Conservation (phyloP, 2,329 filamentous ascomycete species). For the Talaromyces sp. region DNA sequence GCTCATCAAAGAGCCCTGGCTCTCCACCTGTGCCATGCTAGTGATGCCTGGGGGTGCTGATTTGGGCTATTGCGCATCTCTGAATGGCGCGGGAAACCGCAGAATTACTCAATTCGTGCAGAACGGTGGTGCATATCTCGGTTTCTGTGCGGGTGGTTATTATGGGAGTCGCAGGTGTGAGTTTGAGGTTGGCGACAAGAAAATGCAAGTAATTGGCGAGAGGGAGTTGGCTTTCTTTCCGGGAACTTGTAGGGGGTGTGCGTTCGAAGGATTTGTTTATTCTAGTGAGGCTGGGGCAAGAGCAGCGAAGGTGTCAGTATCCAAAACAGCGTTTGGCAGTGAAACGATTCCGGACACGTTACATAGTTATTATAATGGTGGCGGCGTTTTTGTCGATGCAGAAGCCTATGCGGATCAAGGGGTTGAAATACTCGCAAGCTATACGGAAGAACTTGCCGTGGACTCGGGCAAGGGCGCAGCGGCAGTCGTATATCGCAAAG, state of each 20-base stretch:
- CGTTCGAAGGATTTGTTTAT: slow-evolving; percentile 88
- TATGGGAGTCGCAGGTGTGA: slow-evolving; percentile 80
- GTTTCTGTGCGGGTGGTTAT: slow-evolving; percentile 92
- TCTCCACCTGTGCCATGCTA: slow-evolving; percentile 76
- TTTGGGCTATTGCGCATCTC: slow-evolving; percentile 77
- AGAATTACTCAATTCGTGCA: slow-evolving; percentile 82
- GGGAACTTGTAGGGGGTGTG: slow-evolving; percentile 77
- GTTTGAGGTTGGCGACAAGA: slow-evolving; percentile 80
- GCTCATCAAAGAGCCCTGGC: slow-evolving; percentile 89
- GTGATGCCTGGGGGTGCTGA: slow-evolving; percentile 95
- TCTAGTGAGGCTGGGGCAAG: slow-evolving; percentile 79
- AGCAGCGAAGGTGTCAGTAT: slow-evolving; percentile 65
- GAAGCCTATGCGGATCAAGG: slow-evolving; percentile 58
- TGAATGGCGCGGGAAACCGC: slow-evolving; percentile 85
- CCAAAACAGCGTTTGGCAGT: slow-evolving; percentile 55
- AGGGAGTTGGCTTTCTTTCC: slow-evolving; percentile 88
- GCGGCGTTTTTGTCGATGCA: slow-evolving; percentile 85
- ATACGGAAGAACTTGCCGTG: slow-evolving; percentile 69
- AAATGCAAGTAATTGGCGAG: slow-evolving; percentile 78
- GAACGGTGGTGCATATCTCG: slow-evolving; percentile 78
- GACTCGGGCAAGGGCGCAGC: slow-evolving; percentile 70
- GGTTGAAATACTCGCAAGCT: slow-evolving; percentile 79
- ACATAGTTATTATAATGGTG: slow-evolving; percentile 86
- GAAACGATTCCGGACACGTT: slow-evolving; percentile 60
- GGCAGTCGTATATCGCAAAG: slow-evolving; percentile 76